Evolutionary conservation across 2,329 filamentous ascomycete species (phyloP), one percentile per base, ranked within the genome.

Genomic region (Madurella fahalii): DNA sequence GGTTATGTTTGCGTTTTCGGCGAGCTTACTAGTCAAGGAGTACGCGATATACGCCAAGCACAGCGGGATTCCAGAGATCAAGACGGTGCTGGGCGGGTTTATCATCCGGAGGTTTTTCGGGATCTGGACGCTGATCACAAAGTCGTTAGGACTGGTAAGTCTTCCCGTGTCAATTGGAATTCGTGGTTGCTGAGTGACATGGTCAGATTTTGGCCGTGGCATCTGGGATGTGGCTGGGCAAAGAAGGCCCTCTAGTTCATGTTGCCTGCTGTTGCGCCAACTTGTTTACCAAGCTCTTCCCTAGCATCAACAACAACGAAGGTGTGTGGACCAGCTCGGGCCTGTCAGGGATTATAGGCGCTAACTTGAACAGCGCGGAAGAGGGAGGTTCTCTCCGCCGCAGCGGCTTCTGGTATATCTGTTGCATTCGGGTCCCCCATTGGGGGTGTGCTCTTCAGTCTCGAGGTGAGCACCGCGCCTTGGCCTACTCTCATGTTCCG

Each of bases 261-360:
- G 92, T 97, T 18, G 93, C 93, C 56, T 97, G 94, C 73, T 97
- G 94, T 70, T 96, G 92, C 68, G 91, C 93, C 45, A 96, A 95
- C 67, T 73, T 96, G 9, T 91, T 96, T 66, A 95, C 94, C 82
- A 95, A 95, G 69, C 75, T 93, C 9, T 96, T 95, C 62, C 77
- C 81, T 41, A 85, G 81, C 61, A 86, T 97, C 57, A 90, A 90
- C 61, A 80, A 79, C 50, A 97, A 99, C 66, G 93, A 99, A 81
- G 89, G 88, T 88, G 67, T 50, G 72, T 60, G 30, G 9, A 50
- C 11, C 4, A 4, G 9, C 18, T 12, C 3, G 12, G 9, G 9
- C 8, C 12, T 5, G 20, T 32, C 52, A 16, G 63, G 62, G 58
- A 65, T 54, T 9, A 50, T 64, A 72, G 34, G 71, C 54, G 25